A percentile compares a stretch with the other conserved stretches of the same genome.
Conservation (phyloP, 106 monocot genomes). For the Narthecium ossifragum region DNA sequence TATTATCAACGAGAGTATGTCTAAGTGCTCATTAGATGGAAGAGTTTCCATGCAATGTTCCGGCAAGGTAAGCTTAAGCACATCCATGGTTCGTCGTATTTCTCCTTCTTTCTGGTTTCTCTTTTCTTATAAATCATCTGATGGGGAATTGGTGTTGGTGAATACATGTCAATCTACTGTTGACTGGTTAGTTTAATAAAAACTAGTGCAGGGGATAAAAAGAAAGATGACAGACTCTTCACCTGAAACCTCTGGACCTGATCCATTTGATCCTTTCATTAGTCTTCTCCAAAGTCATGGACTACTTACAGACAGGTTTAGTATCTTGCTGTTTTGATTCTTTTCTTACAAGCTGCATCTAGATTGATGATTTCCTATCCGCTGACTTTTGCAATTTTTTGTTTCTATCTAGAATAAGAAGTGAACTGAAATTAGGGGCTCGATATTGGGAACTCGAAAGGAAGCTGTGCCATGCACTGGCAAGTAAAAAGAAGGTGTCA, state of each 20-base stretch:
- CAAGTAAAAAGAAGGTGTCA: conserved; percentile 38
- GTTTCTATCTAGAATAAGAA: conserved; percentile 43
- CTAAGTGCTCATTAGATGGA: conserved; percentile 19
- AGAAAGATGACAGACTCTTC: not conserved
- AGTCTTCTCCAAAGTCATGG: conserved; percentile 43
- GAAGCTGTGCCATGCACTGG: conserved; percentile 62
- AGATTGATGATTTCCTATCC: not conserved
- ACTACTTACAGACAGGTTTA: conserved; percentile 58
- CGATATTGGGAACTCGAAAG: conserved; percentile 88
- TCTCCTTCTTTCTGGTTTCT: too few species aligned
- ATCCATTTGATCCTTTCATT: conserved; percentile 51
- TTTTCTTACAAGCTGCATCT: not conserved
- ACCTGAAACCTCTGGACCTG: conserved; percentile 10
- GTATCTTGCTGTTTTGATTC: conserved; percentile 5
- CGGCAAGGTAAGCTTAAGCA: too few species aligned
- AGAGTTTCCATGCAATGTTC: conserved; percentile 4
- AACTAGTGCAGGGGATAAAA: conserved; percentile 17
- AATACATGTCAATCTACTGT: too few species aligned
- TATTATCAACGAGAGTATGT: conserved; percentile 53
- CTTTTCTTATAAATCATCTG: too few species aligned
- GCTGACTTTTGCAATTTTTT: not conserved
- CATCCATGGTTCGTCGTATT: too few species aligned
- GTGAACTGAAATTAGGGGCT: conserved; percentile 54
- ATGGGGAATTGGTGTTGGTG: too few species aligned
- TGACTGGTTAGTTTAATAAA: not conserved